Evolutionary conservation across 805 yeast species (phyloP), one percentile per base, ranked within the genome.

Genomic region (Lachancea thermotolerans): DNA sequence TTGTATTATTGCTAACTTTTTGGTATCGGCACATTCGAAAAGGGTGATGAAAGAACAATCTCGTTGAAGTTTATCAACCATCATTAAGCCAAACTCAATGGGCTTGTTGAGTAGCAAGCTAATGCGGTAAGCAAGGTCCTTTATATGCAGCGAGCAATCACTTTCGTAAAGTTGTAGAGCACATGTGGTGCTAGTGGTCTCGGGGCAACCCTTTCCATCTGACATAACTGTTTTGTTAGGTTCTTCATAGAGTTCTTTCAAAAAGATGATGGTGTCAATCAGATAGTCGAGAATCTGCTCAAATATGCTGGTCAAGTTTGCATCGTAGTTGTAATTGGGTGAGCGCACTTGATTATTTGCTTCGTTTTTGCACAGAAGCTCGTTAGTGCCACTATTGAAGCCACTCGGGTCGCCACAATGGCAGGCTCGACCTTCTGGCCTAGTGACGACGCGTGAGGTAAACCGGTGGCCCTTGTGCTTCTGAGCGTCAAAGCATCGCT

Each of bases 401-500:
- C 55, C 57, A 30, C 53, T 49, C 12, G 56, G 49, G 46, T 60
- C 57, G 3, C 66, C 64, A 51, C 67, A 63, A 42, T 60, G 62
- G 33, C 67, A 63, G 7, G 60, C 51, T 28, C 61, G 53, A 6
- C 66, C 65, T 36, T 63, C 65, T 1, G 58, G 53, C 45, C 65
- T 49, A 15, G 52, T 54, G 1, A 59, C 59, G 2, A 56, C 49
- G 40, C 55, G 56, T 1, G 59, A 57, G 5, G 56, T 54, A 37
- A 55, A 63, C 2, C 49, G 38, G 61, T 90, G 98, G 37, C 79
- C 91, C 31, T 59, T 58, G 63, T 90, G 98, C 45, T 75, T 72
- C 3, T 77, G 78, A 2, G 80, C 78, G 41, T 81, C 78, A 65
- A 71, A 90, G 60, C 98, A 90, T 47, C 74, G 68, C 10, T 81